A percentile compares a stretch with the other conserved stretches of the same genome.
Evolutionary conservation across 345 rosid species (phyloP).

Genomic region (Geranium brycei): DNA sequence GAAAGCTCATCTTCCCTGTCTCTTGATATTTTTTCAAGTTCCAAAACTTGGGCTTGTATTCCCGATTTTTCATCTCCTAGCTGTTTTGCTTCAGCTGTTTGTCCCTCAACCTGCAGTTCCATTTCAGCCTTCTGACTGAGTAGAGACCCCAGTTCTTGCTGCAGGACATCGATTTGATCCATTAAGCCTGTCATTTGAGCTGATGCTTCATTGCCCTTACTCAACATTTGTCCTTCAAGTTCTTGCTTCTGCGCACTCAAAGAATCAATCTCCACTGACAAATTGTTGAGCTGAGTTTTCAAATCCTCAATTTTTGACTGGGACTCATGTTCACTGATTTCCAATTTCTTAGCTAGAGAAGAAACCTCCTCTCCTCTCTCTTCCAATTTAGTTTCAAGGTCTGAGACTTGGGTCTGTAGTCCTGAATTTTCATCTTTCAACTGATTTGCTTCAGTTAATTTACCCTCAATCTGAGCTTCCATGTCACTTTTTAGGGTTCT

Average conservation of each 20-base stretch:
- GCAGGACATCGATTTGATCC: conserved; percentile 39
- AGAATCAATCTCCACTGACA: conserved; percentile 30
- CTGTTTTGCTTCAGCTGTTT: conserved; percentile 31
- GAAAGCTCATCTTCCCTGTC: conserved; percentile 40
- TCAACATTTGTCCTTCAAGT: conserved; percentile 46
- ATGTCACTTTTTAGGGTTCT: conserved; percentile 24
- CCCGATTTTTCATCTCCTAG: conserved; percentile 31
- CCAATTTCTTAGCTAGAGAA: conserved; percentile 35
- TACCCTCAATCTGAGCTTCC: conserved; percentile 37
- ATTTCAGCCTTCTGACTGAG: conserved; percentile 15
- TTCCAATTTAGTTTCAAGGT: conserved; percentile 33
- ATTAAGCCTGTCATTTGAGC: conserved; percentile 27
- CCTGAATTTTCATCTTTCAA: conserved; percentile 31
- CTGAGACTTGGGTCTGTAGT: conserved; percentile 33
- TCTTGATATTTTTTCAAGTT: conserved; percentile 31
- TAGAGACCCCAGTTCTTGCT: conserved; percentile 39
- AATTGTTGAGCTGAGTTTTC: conserved; percentile 30
- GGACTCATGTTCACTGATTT: conserved; percentile 41
- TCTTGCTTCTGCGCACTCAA: conserved; percentile 35
- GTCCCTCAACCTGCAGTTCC: conserved; percentile 18
- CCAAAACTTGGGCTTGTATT: conserved; percentile 33
- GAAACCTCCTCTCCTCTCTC: conserved; percentile 40
- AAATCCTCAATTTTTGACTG: conserved; percentile 40
- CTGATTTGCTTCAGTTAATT: conserved; percentile 31
- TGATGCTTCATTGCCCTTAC: conserved; percentile 42